A percentile compares a stretch with the other conserved stretches of the same genome.
Evolutionary conservation across 345 rosid genomes (phyloP).

Genomic region (Trapa incisa): DNA sequence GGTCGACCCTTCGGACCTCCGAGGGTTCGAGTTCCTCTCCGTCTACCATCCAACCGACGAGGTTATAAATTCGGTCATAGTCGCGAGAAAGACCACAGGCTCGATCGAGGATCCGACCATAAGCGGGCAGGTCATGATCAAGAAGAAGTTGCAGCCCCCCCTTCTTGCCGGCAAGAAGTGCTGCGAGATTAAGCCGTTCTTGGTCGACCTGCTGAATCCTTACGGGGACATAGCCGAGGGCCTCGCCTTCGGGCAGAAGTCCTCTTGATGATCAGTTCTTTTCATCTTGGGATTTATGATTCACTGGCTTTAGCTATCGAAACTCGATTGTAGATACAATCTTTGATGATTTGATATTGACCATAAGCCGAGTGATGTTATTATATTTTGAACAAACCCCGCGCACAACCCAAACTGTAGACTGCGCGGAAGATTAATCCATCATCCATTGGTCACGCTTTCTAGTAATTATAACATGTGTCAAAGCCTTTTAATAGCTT

Average conservation of each 20-base stretch:
- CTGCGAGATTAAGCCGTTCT: conserved; percentile 36
- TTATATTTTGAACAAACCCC: too few relatives aligned
- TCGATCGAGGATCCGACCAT: background rate
- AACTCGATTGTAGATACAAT: background rate
- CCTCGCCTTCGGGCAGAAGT: conserved; percentile 36
- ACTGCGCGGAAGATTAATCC: background rate
- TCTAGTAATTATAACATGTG: background rate
- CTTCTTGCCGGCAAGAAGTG: conserved; percentile 23
- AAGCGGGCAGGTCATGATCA: background rate
- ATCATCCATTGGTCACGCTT: background rate
- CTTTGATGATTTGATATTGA: background rate
- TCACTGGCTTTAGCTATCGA: background rate
- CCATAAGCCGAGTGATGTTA: too few relatives aligned
- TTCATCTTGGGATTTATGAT: background rate
- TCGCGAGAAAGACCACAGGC: conserved; percentile 43
- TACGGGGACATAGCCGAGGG: conserved; percentile 53
- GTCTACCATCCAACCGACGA: conserved; percentile 77
- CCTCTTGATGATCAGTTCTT: background rate
- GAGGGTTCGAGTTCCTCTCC: conserved; percentile 64
- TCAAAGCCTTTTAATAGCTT: background rate
- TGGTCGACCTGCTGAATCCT: conserved; percentile 33
- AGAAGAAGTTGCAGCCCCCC: background rate
- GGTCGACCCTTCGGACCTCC: conserved; percentile 54
- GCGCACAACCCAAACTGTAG: too few relatives aligned
- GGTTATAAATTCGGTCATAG: conserved; percentile 61